These are phyloP conservation scores for Thermothielavioides terrestris DNA, from an alignment of 495 filamentous ascomycete genomes.

Conservation along the genomic window DNA sequence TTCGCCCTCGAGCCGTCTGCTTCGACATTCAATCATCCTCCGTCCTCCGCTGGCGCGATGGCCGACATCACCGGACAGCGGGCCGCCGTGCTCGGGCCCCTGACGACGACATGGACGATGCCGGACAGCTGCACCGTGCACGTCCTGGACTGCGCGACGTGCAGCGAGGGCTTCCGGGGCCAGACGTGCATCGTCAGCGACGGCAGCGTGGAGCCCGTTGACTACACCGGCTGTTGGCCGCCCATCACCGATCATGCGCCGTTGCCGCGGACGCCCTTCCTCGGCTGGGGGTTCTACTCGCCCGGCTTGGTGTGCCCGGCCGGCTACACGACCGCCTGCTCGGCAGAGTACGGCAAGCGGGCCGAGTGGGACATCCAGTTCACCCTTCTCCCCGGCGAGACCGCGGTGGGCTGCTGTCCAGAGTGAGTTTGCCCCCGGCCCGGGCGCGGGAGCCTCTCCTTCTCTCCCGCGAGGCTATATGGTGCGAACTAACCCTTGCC, in stretches of 20 bases:
- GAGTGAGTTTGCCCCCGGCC: too few relatives aligned
- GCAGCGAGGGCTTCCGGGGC: slow-evolving; percentile 16
- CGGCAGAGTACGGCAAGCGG: slow-evolving; percentile 8
- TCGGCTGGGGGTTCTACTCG: slow-evolving; percentile 29
- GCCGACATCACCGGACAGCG: too few relatives aligned
- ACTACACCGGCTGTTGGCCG: slow-evolving; percentile 30
- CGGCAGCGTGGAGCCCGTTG: slow-evolving; percentile 13
- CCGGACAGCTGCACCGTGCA: slow-evolving; percentile 18
- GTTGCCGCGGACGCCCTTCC: background rate
- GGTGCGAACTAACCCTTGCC: too few relatives aligned
- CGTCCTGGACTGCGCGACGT: slow-evolving; percentile 6
- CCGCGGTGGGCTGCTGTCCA: slow-evolving; percentile 29
- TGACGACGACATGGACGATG: slow-evolving; percentile 28
- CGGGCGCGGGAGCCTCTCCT: too few relatives aligned
- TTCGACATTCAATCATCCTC: too few relatives aligned
- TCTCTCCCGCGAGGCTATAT: too few relatives aligned
- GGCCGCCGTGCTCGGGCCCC: slow-evolving; percentile 27
- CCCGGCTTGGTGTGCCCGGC: slow-evolving; percentile 24
- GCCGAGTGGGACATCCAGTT: slow-evolving; percentile 21
- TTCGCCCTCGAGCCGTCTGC: too few relatives aligned
- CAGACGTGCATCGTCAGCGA: slow-evolving; percentile 16
- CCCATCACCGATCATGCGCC: slow-evolving; percentile 9
- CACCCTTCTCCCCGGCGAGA: slow-evolving; percentile 18
- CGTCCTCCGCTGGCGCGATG: too few relatives aligned
- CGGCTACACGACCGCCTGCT: slow-evolving; percentile 23